Evolutionary conservation across 2,329 filamentous ascomycete genomes (phyloP).

Genomic region (Drechslerella stenobrocha): DNA sequence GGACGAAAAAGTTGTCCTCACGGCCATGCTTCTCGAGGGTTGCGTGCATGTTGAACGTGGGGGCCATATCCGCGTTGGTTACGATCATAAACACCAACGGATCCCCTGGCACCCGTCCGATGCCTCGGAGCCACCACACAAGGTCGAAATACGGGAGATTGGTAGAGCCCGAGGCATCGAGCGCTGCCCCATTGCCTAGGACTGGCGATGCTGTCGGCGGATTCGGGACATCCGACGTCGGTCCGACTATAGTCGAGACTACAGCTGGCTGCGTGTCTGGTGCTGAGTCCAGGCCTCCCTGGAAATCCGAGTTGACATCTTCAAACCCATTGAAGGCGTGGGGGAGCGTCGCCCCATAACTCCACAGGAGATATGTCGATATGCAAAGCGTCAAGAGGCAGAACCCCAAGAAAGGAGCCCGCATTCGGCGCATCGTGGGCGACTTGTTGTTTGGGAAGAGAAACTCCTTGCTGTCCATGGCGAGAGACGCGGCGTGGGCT

Average conservation of each 20-base stretch:
- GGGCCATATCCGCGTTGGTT: slow-evolving; percentile 38
- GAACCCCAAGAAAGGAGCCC: slow-evolving; percentile 41
- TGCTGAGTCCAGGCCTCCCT: slow-evolving; percentile 18
- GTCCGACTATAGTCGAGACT: slow-evolving; percentile 10
- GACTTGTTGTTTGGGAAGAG: slow-evolving; percentile 35
- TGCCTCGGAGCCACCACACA: slow-evolving; percentile 40
- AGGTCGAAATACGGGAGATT: slow-evolving; percentile 44
- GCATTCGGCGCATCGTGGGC: slow-evolving; percentile 36
- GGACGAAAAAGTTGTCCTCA: slow-evolving; percentile 33
- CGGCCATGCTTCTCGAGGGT: slow-evolving; percentile 22
- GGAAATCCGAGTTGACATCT: slow-evolving; percentile 24
- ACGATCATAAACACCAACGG: slow-evolving; percentile 38
- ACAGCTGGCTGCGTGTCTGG: slow-evolving; percentile 3
- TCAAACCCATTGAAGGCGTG: slow-evolving; percentile 35
- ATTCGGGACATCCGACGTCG: too few species aligned
- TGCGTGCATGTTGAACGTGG: slow-evolving; percentile 45
- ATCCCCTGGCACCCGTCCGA: slow-evolving; percentile 31
- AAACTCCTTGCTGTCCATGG: slow-evolving; percentile 42
- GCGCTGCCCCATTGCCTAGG: slow-evolving; percentile 4
- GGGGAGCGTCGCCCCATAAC: slow-evolving; percentile 29
- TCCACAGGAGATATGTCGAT: slow-evolving; percentile 43
- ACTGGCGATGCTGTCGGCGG: slow-evolving; percentile 1
- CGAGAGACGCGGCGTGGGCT: slow-evolving; percentile 29
- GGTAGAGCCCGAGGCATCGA: slow-evolving; percentile 34
- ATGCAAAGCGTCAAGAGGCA: slow-evolving; percentile 32